These are phyloP conservation scores for Neoboletus subvelutipes DNA, from an alignment of 768 basidiomycete species.

Conservation along the genomic window DNA sequence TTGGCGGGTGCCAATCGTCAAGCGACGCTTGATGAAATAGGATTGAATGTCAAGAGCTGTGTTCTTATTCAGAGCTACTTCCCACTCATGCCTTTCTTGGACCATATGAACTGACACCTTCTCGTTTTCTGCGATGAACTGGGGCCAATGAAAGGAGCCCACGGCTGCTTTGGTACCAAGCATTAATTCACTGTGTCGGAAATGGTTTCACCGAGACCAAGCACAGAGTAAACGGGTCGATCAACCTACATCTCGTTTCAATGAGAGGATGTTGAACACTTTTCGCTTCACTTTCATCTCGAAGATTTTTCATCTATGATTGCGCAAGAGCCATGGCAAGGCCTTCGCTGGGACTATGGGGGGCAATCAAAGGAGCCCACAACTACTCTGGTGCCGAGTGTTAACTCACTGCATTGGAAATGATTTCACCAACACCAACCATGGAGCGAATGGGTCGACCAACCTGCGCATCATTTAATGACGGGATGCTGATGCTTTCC, in stretches of 20 bases:
- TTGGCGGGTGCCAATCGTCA: neutral
- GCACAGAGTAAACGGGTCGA: neutral
- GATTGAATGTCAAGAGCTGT: constrained; percentile 4
- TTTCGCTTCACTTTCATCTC: neutral
- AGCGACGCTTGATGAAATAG: constrained; percentile 9
- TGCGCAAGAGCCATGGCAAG: neutral
- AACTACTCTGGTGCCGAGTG: too few species aligned
- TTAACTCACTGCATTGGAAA: too few species aligned
- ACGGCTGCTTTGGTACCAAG: neutral
- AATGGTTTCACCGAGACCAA: neutral
- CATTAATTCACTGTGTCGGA: constrained; percentile 1
- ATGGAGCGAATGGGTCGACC: too few species aligned
- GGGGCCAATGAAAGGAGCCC: too few species aligned
- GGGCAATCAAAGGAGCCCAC: too few species aligned
- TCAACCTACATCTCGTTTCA: constrained; percentile 9
- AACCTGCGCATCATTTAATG: too few species aligned
- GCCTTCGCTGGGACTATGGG: neutral
- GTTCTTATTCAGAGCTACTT: neutral
- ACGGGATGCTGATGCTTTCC: too few species aligned
- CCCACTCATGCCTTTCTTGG: constrained; percentile 7
- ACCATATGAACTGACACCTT: neutral
- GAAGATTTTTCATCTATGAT: neutral
- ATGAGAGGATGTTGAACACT: neutral
- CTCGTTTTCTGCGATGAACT: too few species aligned
- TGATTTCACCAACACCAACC: too few species aligned